phyloP scores from a whole-genome alignment of 306 rosid genomes.

The Delonix regia region DNA sequence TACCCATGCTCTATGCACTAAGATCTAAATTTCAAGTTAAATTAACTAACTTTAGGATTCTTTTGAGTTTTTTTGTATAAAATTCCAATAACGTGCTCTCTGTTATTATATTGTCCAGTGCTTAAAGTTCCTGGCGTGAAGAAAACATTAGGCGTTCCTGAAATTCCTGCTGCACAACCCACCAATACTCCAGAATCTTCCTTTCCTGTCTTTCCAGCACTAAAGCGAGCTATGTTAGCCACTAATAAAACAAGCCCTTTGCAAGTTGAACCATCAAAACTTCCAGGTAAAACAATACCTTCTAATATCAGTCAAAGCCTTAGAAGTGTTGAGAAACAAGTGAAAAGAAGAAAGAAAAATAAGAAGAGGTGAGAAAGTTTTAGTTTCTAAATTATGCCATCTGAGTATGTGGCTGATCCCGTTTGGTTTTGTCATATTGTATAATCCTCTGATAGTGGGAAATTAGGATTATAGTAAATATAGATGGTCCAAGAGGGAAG shows the following conservation, averaged over 20 bases:
- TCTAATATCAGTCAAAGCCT: constrained; percentile 78
- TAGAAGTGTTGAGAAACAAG: constrained; percentile 79
- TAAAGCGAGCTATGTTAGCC: constrained; percentile 44
- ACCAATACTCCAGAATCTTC: constrained; percentile 52
- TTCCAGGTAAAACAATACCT: constrained; percentile 47
- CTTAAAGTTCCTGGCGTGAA: constrained; percentile 66
- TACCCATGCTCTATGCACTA: background rate
- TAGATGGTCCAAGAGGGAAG: background rate
- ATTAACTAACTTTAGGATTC: background rate
- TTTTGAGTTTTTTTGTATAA: background rate
- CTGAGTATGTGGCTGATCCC: constrained; percentile 7
- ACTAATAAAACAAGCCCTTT: constrained; percentile 37
- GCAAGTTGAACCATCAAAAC: constrained; percentile 45
- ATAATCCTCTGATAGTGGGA: constrained; percentile 19
- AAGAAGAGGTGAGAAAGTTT: constrained; percentile 48
- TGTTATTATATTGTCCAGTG: constrained; percentile 44
- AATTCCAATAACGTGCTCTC: background rate
- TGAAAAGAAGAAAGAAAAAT: constrained; percentile 77
- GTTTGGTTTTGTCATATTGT: constrained; percentile 22
- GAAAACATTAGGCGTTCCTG: constrained; percentile 72
- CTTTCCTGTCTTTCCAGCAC: constrained; percentile 54
- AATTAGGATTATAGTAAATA: constrained; percentile 26
- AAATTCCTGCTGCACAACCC: constrained; percentile 42
- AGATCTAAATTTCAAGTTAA: constrained; percentile 7
- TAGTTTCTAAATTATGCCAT: constrained; percentile 6